Evolutionary conservation across 345 rosid genomes (phyloP).

Genomic region (Draba incana): DNA sequence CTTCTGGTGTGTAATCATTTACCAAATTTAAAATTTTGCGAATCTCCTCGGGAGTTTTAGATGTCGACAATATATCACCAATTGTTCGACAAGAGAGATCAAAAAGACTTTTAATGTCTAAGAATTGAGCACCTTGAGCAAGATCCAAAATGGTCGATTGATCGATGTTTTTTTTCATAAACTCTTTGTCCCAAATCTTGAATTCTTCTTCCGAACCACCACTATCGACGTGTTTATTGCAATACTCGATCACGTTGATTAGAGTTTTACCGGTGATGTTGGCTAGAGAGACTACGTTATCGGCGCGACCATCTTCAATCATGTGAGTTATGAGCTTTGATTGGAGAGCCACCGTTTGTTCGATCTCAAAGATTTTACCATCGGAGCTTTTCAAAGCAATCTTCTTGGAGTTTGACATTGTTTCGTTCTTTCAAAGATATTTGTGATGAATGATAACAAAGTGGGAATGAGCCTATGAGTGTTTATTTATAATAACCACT

Average conservation of each 20-base stretch:
- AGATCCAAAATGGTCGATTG: background rate
- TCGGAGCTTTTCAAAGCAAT: slow-evolving; percentile 7
- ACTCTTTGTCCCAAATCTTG: slow-evolving; percentile 1
- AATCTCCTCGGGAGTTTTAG: background rate
- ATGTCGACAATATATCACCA: background rate
- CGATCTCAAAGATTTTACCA: slow-evolving; percentile 19
- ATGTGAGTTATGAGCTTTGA: slow-evolving; percentile 8
- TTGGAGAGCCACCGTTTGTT: slow-evolving; percentile 7
- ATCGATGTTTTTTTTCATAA: background rate
- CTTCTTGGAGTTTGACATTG: background rate
- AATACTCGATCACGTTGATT: slow-evolving; percentile 18
- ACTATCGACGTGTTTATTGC: slow-evolving; percentile 2
- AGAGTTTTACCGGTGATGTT: background rate
- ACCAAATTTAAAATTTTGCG: background rate
- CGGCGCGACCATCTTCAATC: background rate
- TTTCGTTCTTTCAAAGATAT: background rate
- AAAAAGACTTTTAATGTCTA: background rate
- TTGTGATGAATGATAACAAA: too few relatives aligned
- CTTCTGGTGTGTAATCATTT: background rate
- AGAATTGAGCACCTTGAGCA: background rate
- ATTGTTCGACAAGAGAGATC: background rate
- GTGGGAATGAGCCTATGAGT: too few relatives aligned
- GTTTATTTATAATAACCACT: too few relatives aligned
- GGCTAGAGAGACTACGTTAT: background rate
- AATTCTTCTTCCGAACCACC: background rate